These are phyloP conservation scores for Laetiporus sulphureus DNA, from an alignment of 1,284 basidiomycete species.

Conservation along the genomic window DNA sequence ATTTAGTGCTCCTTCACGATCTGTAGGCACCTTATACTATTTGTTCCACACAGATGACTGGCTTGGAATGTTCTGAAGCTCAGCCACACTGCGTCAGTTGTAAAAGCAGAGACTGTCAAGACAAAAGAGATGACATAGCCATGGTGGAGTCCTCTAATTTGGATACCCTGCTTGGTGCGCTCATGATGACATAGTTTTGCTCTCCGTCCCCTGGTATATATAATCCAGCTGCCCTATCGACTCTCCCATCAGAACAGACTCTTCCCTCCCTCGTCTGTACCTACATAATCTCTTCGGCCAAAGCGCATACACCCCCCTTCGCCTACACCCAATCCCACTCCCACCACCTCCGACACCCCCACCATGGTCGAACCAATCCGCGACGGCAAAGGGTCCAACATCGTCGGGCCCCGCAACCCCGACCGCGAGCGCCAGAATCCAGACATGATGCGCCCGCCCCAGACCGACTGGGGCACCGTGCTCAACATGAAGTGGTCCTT, in stretches of 20 bases:
- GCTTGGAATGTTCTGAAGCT: too few relatives aligned
- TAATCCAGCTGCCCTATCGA: too few relatives aligned
- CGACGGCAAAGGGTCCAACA: conserved; percentile 36
- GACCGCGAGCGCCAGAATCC: conserved; percentile 47
- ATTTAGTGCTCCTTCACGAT: too few relatives aligned
- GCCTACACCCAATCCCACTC: not conserved
- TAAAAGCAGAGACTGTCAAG: not conserved
- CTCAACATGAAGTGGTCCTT: conserved; percentile 66
- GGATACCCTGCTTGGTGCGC: not conserved
- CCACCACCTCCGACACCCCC: not conserved
- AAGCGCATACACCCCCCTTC: not conserved
- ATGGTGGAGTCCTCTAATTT: conserved; percentile 1
- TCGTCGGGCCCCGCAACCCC: conserved; percentile 50
- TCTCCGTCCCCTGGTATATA: not conserved
- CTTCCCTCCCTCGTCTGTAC: too few relatives aligned
- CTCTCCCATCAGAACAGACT: too few relatives aligned
- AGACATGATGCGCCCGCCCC: conserved; percentile 53
- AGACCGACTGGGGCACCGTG: conserved; percentile 56
- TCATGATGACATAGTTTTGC: not conserved
- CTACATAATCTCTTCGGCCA: not conserved
- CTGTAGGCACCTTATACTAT: too few relatives aligned
- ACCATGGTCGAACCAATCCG: conserved; percentile 23
- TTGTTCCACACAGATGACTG: too few relatives aligned
- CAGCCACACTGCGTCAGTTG: too few relatives aligned
- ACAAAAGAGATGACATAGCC: not conserved